These are phyloP conservation scores for Fomitopsis pulvina DNA, from an alignment of 768 basidiomycete species.

Conservation along the genomic window DNA sequence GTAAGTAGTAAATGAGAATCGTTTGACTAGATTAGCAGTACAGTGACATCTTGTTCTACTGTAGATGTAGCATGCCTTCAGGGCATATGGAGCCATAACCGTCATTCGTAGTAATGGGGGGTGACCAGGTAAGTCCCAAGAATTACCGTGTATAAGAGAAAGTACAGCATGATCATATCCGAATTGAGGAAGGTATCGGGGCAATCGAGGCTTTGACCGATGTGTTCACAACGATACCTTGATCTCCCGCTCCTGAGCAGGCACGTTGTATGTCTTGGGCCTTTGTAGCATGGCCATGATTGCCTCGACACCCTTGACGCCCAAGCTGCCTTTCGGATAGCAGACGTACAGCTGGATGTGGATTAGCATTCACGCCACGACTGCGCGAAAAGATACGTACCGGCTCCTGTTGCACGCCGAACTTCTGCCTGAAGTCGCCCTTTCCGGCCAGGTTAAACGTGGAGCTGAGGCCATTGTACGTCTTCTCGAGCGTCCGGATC, in stretches of 20 bases:
- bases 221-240: background rate
- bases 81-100: background rate
- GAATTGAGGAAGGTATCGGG: background rate
- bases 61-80: too few species aligned
- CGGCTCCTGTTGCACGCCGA: conserved; percentile 26
- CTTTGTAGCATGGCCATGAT: conserved; percentile 27
- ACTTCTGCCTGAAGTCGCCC: conserved; percentile 34
- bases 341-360: conserved; percentile 23
- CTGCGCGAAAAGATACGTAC: conserved; percentile 12
- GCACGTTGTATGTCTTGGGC: conserved; percentile 13
- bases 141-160: background rate
- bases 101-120: background rate
- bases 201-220: background rate
- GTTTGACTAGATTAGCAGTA: too few species aligned
- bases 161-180: background rate
- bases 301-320: conserved; percentile 27
- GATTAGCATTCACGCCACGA: conserved; percentile 1
- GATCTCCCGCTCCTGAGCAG: background rate
- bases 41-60: too few species aligned
- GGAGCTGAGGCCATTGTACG: conserved; percentile 30
- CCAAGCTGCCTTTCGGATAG: conserved; percentile 27
- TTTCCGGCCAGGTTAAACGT: conserved; percentile 29
- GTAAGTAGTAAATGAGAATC: too few species aligned
- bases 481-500: conserved; percentile 31
- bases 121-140: background rate